phyloP scores from a whole-genome alignment of 2,329 filamentous ascomycete genomes.

The Epichloe typhina region DNA sequence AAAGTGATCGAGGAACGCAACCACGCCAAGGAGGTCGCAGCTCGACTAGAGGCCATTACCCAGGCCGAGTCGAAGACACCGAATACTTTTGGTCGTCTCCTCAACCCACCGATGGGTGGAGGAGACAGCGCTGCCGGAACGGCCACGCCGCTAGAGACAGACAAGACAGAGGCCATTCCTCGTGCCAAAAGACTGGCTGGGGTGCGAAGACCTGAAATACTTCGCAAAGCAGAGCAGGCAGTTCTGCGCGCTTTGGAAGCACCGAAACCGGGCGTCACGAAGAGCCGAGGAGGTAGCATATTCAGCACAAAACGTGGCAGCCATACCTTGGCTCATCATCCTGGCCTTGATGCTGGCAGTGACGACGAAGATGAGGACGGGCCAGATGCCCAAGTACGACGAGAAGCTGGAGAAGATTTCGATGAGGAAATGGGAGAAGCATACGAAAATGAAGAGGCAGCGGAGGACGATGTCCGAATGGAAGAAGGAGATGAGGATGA shows the following conservation, averaged over 20 bases:
- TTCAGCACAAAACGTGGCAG: constrained; percentile 36
- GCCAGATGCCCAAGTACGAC: constrained; percentile 25
- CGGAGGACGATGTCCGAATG: constrained; percentile 16
- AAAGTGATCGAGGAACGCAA: constrained; percentile 33
- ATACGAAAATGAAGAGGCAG: constrained; percentile 15
- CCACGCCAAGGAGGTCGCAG: constrained; percentile 27
- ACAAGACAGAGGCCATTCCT: constrained; percentile 28
- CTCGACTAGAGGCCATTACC: constrained; percentile 20
- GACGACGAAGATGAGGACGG: constrained; percentile 28
- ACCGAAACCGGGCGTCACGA: constrained; percentile 28
- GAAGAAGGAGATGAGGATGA: constrained; percentile 17
- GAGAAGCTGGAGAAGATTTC: constrained; percentile 20
- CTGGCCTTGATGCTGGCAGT: constrained; percentile 23
- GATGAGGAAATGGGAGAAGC: constrained; percentile 33
- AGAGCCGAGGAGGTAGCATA: constrained; percentile 36
- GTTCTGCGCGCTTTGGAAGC: constrained; percentile 37
- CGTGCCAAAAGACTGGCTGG: constrained; percentile 27
- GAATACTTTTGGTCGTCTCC: constrained; percentile 27
- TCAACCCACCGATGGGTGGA: constrained; percentile 28
- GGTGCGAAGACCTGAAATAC: constrained; percentile 42
- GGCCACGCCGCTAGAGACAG: constrained; percentile 23
- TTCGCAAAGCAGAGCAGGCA: constrained; percentile 49
- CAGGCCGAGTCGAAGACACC: constrained; percentile 15
- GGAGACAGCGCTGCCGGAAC: constrained; percentile 23
- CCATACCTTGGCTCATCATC: constrained; percentile 22